phyloP scores from a whole-genome alignment of 2,329 filamentous ascomycete species.

The Calonectria ilicicola region DNA sequence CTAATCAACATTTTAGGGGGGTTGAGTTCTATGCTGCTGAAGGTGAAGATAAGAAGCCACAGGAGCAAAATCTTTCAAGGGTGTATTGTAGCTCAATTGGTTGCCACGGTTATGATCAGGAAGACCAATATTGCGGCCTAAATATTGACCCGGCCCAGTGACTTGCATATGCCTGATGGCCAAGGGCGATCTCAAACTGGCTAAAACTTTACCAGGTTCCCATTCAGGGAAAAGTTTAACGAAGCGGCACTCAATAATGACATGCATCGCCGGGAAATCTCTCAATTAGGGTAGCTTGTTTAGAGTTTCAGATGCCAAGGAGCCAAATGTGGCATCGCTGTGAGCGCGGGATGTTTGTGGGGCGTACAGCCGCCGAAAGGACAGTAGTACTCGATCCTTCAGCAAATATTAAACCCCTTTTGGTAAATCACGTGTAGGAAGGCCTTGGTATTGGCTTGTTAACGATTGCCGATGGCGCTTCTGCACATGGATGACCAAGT shows the following conservation, averaged over 20 bases:
- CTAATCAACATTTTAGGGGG: no score
- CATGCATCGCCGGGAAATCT: not conserved
- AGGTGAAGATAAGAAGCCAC: no score
- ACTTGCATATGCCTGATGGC: not conserved
- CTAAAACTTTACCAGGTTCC: not conserved
- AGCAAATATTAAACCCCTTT: no score
- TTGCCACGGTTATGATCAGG: not conserved
- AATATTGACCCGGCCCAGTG: not conserved
- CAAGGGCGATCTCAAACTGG: not conserved
- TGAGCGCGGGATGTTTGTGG: no score
- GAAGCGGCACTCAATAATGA: not conserved
- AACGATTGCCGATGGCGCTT: not conserved
- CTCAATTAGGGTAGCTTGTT: not conserved
- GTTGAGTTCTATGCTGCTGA: no score
- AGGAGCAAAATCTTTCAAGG: no score
- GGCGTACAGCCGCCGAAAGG: no score
- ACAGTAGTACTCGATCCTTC: no score
- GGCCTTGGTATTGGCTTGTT: no score
- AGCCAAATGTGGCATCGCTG: not conserved
- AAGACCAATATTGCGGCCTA: not conserved
- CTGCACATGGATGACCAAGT: not conserved
- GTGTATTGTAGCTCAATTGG: no score
- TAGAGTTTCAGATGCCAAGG: not conserved
- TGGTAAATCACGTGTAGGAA: no score
- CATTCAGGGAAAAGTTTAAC: not conserved